Evolutionary conservation across 225 moss, liverwort and hornwort genomes (phyloP), one percentile per base, ranked within the genome.

Genomic region (Pseudisothecium myosuroides): DNA sequence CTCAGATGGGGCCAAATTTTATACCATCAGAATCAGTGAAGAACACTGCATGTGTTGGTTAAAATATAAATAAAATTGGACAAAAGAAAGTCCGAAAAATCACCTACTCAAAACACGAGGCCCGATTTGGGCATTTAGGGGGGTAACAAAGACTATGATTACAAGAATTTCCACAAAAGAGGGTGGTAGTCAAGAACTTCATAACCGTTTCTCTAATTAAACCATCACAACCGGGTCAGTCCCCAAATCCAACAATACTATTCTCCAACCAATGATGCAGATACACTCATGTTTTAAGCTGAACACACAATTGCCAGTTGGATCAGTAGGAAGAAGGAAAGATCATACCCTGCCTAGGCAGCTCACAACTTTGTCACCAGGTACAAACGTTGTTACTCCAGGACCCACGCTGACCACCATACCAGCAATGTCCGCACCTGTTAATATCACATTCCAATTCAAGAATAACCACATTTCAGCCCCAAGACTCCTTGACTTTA

Each of bases 361-460:
- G 67, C 93, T 85, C 85, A 95, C 95, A 73, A 96, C 89, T 89
- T 98, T 96, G 85, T 98, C 96, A 89, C 98, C 96, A 54, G 92
- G 91, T 64, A 92, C 93, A 83, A 97, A 96, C 76, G 94, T 95
- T 75, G 93, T 90, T 52, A 96, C 95, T 84, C 88, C 92, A 88
- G 93, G 81, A 56, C 97, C 98, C 75, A 98, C 95, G 17, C 88
- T 92, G 62, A 97, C 84, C 34, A 98, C 97, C 89, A 95, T 94
- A 54, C 98, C 98, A 10, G 97, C 95, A 91, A 98, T 88, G 74
- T 98, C 97, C 72, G 89, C 90, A 17, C 97, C 98, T 98, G 93
- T 88, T 66, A 83, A 88, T 11, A 68, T 74, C 87, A 87, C 66
- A 63, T 49, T 80, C 63, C 80, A 61, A 80, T 61, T 50, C 16